Evolutionary conservation across 805 yeast species (phyloP), one percentile per base, ranked within the genome.

Genomic region (Wickerhamomyces silvicola): DNA sequence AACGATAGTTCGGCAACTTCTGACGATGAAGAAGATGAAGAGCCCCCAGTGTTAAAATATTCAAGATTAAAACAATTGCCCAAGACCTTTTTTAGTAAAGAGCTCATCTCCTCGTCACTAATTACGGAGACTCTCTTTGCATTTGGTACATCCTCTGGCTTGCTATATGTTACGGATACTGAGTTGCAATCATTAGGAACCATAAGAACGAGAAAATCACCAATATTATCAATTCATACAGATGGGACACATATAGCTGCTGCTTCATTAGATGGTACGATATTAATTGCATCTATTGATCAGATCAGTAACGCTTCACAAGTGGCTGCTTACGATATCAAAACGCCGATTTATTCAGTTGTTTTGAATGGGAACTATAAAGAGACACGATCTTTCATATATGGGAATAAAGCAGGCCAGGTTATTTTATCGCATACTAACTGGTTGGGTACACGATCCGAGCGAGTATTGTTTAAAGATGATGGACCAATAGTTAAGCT

Each of bases 201-300:
- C 0, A 70, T 84, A 38, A 74, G 85, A 44, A 87, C 90, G 1
- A 95, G 94, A 48, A 67, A 84, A 28, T 87, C 97, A 0, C 85
- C 96, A 0, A 72, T 92, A 2, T 58, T 88, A 25, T 73, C 85
- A 0, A 66, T 86, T 0, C 73, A 78, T 33, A 68, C 81, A 2
- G 94, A 85, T 48, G 92, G 94, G 1, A 57, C 57, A 7, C 75
- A 69, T 47, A 75, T 92, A 38, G 94, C 92, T 0, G 78, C 94
- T 0, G 95, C 88, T 0, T 86, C 97, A 0, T 79, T 90, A 64
- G 98, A 92, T 52, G 98, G 98, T 1, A 82, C 95, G 0, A 81
- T 90, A 0, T 86, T 86, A 2, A 72, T 86, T 5, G 92, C 95
- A 0, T 72, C 87, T 2, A 60, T 84, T 2, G 24, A 27, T 4